phyloP scores from a whole-genome alignment of 2,329 filamentous ascomycete species.

The Rutstroemia sp. region DNA sequence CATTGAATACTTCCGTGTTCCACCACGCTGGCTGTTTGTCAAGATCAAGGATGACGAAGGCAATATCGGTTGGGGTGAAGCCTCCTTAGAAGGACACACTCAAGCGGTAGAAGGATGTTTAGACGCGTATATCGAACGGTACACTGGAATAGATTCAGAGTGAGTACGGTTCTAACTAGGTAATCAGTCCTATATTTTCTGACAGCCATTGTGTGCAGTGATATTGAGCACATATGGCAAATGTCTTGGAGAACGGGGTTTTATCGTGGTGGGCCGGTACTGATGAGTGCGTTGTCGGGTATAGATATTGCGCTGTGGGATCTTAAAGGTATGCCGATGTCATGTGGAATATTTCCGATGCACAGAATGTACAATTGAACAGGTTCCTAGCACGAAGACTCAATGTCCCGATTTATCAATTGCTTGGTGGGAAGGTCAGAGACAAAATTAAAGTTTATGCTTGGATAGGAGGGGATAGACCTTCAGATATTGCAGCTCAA shows the following conservation, averaged over 20 bases:
- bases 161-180: slow-evolving; percentile 30
- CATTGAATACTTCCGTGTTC: slow-evolving; percentile 69
- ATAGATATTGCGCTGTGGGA: slow-evolving; percentile 79
- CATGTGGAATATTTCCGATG: too few species aligned
- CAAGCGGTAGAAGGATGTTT: slow-evolving; percentile 68
- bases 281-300: slow-evolving; percentile 72
- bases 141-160: slow-evolving; percentile 64
- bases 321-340: slow-evolving; percentile 46
- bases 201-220: too few species aligned
- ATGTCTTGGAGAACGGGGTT: slow-evolving; percentile 63
- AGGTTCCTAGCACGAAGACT: slow-evolving; percentile 41
- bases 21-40: slow-evolving; percentile 70
- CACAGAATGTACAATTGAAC: background rate
- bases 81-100: slow-evolving; percentile 65
- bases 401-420: slow-evolving; percentile 62
- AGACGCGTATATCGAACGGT: slow-evolving; percentile 55
- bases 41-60: slow-evolving; percentile 64
- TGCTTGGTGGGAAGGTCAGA: slow-evolving; percentile 68
- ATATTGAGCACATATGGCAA: slow-evolving; percentile 79
- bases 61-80: slow-evolving; percentile 65
- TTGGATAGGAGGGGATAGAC: slow-evolving; percentile 72
- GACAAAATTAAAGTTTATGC: slow-evolving; percentile 65
- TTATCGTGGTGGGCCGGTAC: slow-evolving; percentile 70
- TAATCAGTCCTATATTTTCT: too few species aligned
- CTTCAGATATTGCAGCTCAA: slow-evolving; percentile 55